Percentiles rank a stretch among this genome's conserved stretches.
phyloP scores from a whole-genome alignment of 2,329 filamentous ascomycete genomes.

The Dactylonectria macrodidyma region DNA sequence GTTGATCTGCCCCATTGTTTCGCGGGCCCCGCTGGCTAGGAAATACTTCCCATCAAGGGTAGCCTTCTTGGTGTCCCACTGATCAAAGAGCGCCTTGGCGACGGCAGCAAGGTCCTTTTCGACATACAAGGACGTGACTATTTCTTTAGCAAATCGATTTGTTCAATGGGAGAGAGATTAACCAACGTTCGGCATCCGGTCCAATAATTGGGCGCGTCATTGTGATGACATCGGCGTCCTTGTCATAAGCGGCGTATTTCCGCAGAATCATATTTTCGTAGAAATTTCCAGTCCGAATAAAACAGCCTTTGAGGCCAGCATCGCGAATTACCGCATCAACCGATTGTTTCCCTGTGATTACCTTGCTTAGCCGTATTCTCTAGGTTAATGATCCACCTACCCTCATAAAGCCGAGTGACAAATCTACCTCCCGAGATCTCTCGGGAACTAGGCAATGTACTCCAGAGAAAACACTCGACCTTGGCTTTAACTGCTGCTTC shows the following conservation, averaged over 20 bases:
- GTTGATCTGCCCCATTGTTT: slow-evolving; percentile 35
- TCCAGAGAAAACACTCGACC: slow-evolving; percentile 34
- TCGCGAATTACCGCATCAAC: slow-evolving; percentile 33
- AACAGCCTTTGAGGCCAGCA: slow-evolving; percentile 31
- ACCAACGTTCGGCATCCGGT: slow-evolving; percentile 30
- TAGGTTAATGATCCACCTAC: background rate
- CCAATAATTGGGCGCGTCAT: slow-evolving; percentile 36
- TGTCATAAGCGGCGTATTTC: slow-evolving; percentile 34
- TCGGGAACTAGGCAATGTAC: slow-evolving; percentile 31
- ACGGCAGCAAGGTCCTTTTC: slow-evolving; percentile 32
- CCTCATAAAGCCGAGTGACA: slow-evolving; percentile 33
- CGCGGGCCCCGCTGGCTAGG: slow-evolving; percentile 31
- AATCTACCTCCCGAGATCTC: slow-evolving; percentile 36
- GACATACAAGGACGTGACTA: slow-evolving; percentile 35
- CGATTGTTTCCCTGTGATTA: slow-evolving; percentile 23
- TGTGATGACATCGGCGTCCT: slow-evolving; percentile 25
- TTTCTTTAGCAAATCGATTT: background rate
- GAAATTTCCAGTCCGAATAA: slow-evolving; percentile 34
- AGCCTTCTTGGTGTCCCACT: slow-evolving; percentile 27
- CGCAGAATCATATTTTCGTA: slow-evolving; percentile 36
- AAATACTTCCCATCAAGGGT: slow-evolving; percentile 31
- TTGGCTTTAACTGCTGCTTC: slow-evolving; percentile 30
- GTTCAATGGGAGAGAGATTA: background rate
- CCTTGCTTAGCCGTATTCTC: background rate
- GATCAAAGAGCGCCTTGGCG: slow-evolving; percentile 30